Evolutionary conservation across 768 basidiomycete species (phyloP).

Genomic region (Mycena belliarum): DNA sequence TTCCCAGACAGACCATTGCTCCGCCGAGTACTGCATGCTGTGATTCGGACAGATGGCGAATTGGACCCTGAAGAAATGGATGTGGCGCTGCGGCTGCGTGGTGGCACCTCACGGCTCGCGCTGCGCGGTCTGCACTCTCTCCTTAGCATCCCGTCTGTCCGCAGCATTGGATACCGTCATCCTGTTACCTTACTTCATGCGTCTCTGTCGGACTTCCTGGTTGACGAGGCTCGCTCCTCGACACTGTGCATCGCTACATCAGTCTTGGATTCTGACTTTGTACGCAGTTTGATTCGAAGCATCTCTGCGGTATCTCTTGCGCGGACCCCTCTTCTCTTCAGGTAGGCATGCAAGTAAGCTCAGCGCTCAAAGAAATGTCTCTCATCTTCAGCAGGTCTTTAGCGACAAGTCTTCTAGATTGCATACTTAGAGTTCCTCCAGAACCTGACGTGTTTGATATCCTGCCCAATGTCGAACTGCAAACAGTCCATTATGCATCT

Average conservation of each 20-base stretch:
- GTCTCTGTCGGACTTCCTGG: neutral
- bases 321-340: neutral
- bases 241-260: neutral
- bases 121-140: conserved; percentile 4
- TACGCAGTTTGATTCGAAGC: neutral
- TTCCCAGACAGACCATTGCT: neutral
- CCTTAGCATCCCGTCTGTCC: neutral
- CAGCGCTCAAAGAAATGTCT: neutral
- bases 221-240: neutral
- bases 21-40: neutral
- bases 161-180: neutral
- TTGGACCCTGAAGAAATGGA: conserved; percentile 11
- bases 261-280: neutral
- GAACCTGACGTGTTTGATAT: neutral
- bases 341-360: neutral
- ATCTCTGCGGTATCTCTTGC: neutral
- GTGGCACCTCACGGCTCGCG: neutral
- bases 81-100: neutral
- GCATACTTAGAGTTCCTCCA: neutral
- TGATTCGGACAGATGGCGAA: neutral
- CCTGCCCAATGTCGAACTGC: neutral
- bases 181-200: neutral
- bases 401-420: neutral
- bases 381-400: neutral
- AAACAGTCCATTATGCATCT: neutral